Evolutionary conservation across 2,329 filamentous ascomycete species (phyloP).

Genomic region (Colletotrichum noveboracense): DNA sequence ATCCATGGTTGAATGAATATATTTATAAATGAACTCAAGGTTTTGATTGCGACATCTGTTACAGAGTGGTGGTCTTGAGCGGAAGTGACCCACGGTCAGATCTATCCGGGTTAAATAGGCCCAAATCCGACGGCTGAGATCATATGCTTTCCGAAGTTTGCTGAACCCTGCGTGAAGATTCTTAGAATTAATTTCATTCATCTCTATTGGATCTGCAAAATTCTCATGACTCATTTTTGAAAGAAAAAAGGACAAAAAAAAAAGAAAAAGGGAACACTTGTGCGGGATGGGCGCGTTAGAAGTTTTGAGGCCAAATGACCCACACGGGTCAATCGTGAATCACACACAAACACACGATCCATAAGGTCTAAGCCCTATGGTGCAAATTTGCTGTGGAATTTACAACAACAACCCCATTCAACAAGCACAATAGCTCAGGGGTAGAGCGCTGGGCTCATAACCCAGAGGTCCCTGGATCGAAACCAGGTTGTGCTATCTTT

Average conservation of each 20-base stretch:
- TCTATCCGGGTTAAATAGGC: background rate
- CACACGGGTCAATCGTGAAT: background rate
- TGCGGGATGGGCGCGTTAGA: background rate
- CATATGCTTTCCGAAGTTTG: background rate
- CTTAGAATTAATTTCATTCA: background rate
- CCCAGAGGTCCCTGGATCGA: slow-evolving; percentile 19
- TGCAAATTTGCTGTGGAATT: fast-evolving
- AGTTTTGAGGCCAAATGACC: background rate
- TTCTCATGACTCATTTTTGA: background rate
- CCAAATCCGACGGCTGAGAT: background rate
- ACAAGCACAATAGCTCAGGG: slow-evolving; percentile 20
- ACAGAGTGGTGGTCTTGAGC: background rate
- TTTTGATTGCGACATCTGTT: background rate
- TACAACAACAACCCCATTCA: background rate
- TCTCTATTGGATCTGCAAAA: background rate
- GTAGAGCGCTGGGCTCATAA: slow-evolving; percentile 21
- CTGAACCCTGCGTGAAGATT: background rate
- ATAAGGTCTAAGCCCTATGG: background rate
- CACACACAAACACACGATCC: background rate
- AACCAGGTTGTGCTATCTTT: slow-evolving; percentile 4
- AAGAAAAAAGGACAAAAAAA: background rate
- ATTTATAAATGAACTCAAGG: background rate
- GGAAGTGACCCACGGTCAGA: background rate
- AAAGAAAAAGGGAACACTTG: background rate
- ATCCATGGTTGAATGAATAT: background rate